These are phyloP conservation scores for Arctium minus DNA, from an alignment of 129 eudicot genomes.

Conservation along the genomic window DNA sequence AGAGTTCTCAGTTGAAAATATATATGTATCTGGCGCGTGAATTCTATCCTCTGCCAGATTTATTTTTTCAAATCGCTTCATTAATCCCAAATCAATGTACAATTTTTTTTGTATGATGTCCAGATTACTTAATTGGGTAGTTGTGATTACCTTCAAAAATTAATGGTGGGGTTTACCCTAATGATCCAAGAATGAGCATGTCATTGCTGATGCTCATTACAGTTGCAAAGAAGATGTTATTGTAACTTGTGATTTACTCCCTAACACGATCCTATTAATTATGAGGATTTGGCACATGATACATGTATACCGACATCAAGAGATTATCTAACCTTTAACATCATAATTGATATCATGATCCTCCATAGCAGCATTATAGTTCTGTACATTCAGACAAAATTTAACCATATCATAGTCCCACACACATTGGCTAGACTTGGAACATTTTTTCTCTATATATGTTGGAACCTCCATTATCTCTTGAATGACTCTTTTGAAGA, in stretches of 20 bases:
- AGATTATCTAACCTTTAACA: not conserved
- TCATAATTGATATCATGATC: not conserved
- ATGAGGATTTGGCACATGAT: slow-evolving; percentile 12
- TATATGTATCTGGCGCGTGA: not conserved
- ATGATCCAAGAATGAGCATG: slow-evolving; percentile 14
- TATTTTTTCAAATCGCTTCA: not conserved
- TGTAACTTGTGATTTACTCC: slow-evolving; percentile 9
- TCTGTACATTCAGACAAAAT: no score
- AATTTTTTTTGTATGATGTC: not conserved
- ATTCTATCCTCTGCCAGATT: not conserved
- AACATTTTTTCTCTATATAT: not conserved
- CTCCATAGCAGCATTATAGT: not conserved
- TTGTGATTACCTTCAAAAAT: not conserved
- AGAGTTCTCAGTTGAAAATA: not conserved
- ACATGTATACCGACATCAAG: not conserved
- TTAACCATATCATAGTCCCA: no score
- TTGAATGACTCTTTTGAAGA: no score
- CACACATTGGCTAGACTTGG: not conserved
- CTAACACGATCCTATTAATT: slow-evolving; percentile 13
- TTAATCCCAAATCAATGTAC: not conserved
- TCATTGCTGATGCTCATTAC: slow-evolving; percentile 21
- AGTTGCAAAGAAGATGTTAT: slow-evolving; percentile 13
- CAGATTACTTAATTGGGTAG: not conserved
- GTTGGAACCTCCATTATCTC: not conserved
- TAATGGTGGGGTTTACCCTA: slow-evolving; percentile 10